Evolutionary conservation across 495 filamentous ascomycete species (phyloP).

Genomic region (Copromyces sp.): DNA sequence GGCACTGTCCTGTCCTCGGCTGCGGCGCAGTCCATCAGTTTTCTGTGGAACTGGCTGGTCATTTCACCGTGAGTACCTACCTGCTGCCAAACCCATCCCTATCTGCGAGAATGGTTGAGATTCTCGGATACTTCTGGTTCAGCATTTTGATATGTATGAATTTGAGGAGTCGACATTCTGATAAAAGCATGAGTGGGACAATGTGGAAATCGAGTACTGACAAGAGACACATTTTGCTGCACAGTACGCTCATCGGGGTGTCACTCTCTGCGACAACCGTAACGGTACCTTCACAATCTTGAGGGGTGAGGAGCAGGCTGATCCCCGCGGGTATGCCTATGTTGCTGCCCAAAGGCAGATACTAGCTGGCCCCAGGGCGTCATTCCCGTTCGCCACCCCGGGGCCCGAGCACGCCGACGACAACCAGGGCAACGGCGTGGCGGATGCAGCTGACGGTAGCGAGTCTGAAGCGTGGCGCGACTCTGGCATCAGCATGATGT

Average conservation of each 20-base stretch:
- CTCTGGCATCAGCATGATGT: neutral
- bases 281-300: neutral
- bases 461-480: neutral
- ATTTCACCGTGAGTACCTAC: neutral
- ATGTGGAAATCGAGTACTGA: neutral
- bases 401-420: neutral
- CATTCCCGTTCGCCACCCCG: neutral
- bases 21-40: neutral
- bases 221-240: neutral
- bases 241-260: neutral
- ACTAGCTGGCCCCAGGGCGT: neutral
- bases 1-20: neutral
- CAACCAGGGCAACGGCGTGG: neutral
- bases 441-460: neutral
- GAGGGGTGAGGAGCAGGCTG: neutral
- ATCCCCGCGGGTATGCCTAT: neutral
- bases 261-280: neutral
- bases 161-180: neutral
- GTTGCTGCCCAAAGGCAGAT: neutral
- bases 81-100: neutral
- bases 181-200: too few species aligned
- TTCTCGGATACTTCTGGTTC: neutral
- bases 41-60: neutral
- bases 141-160: neutral
- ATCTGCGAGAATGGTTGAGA: neutral